These are phyloP conservation scores for Nakaseomyces delphensis DNA, from an alignment of 1,139 yeast species.

Conservation along the genomic window DNA sequence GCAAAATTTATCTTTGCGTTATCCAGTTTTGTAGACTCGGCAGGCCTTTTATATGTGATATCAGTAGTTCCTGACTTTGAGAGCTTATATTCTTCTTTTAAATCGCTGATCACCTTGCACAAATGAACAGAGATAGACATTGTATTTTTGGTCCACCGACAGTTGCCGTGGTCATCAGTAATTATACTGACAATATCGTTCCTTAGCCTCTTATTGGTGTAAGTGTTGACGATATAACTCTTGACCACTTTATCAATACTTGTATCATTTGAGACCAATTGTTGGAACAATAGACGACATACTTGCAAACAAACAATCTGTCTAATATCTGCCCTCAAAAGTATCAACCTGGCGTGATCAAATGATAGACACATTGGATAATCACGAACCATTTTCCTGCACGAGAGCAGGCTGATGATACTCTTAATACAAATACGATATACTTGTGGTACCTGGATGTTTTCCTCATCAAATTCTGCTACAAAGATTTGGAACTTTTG, in stretches of 20 bases:
- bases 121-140: conserved; percentile 65
- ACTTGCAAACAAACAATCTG: conserved; percentile 75
- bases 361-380: conserved; percentile 83
- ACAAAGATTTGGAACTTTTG: conserved; percentile 32
- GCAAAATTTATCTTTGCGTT: conserved; percentile 47
- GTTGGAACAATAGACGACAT: conserved; percentile 65
- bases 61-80: conserved; percentile 5
- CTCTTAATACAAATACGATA: conserved; percentile 26
- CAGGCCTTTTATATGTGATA: conserved; percentile 6
- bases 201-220: conserved; percentile 33
- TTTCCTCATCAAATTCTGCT: conserved; percentile 15
- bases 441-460: conserved; percentile 21
- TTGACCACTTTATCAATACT: conserved; percentile 24
- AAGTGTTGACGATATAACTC: conserved; percentile 25
- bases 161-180: conserved; percentile 76
- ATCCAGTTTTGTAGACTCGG: conserved; percentile 20
- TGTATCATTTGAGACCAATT: conserved; percentile 43
- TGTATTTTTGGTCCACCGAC: conserved; percentile 84
- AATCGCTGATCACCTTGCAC: conserved; percentile 38
- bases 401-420: conserved; percentile 52
- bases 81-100: conserved; percentile 17
- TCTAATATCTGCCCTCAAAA: conserved; percentile 75
- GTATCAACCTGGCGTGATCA: conserved; percentile 72
- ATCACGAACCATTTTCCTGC: conserved; percentile 73
- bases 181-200: conserved; percentile 69